phyloP scores from a whole-genome alignment of 495 filamentous ascomycete species.

The Acidomyces sp. region DNA sequence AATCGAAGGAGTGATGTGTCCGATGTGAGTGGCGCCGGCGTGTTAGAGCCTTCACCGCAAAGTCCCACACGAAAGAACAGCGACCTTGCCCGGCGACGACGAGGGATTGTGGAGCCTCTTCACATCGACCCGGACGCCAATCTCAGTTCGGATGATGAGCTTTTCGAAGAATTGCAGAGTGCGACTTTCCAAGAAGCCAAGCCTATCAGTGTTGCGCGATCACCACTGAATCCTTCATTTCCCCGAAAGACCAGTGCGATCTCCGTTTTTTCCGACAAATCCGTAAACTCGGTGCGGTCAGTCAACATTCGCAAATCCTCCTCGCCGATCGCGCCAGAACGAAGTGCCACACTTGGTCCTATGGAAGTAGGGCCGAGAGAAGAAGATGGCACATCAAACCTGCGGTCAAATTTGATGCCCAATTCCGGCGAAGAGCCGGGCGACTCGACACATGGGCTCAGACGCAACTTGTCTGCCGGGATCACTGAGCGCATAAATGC shows the following conservation, averaged over 20 bases:
- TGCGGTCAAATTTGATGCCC: too few relatives aligned
- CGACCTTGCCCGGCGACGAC: constrained; percentile 17
- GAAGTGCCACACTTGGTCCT: constrained; percentile 19
- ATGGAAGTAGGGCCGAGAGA: too few relatives aligned
- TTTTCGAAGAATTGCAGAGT: constrained; percentile 78
- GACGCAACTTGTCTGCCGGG: too few relatives aligned
- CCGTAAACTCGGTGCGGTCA: constrained; percentile 4
- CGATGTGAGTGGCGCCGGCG: background rate
- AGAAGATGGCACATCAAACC: too few relatives aligned
- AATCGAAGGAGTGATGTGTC: background rate
- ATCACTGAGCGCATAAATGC: too few relatives aligned
- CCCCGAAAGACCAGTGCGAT: constrained; percentile 28
- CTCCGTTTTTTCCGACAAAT: constrained; percentile 5
- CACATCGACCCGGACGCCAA: constrained; percentile 30
- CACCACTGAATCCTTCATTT: constrained; percentile 60
- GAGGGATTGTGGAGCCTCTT: constrained; percentile 25
- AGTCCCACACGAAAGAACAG: constrained; percentile 2
- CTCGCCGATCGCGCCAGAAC: constrained; percentile 15
- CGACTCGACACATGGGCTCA: too few relatives aligned
- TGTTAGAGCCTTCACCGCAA: background rate
- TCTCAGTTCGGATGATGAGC: constrained; percentile 67
- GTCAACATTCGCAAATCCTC: constrained; percentile 8
- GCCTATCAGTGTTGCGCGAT: constrained; percentile 68
- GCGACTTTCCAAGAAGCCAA: constrained; percentile 74
- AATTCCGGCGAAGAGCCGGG: too few relatives aligned